A percentile compares a stretch with the other conserved stretches of the same genome.
phyloP scores from a whole-genome alignment of 768 basidiomycete species.

The Xerocomellus chrysenteron region DNA sequence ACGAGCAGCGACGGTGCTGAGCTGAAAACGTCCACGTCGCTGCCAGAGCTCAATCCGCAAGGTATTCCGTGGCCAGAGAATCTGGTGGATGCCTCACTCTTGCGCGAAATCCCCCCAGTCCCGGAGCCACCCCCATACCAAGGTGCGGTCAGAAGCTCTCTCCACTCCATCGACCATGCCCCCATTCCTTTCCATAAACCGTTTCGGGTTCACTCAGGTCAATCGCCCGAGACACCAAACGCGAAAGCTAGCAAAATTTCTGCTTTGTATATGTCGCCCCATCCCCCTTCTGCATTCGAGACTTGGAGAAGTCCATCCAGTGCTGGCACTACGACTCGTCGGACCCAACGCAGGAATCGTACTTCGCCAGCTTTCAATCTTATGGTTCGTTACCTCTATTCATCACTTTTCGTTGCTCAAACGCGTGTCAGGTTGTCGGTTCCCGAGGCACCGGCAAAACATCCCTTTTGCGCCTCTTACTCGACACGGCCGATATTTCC shows the following conservation, averaged over 20 bases:
- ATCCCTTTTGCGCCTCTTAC: conserved; percentile 71
- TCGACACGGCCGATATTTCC: conserved; percentile 84
- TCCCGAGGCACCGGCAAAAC: conserved; percentile 84
- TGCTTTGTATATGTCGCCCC: conserved; percentile 62
- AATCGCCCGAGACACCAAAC: conserved; percentile 22
- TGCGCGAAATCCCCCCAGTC: conserved; percentile 43
- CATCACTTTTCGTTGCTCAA: neutral
- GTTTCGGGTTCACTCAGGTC: conserved; percentile 53
- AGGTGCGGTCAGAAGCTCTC: conserved; percentile 73
- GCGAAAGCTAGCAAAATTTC: conserved; percentile 56
- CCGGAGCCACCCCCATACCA: conserved; percentile 42
- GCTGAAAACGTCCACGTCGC: conserved; percentile 74
- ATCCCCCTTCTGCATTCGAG: conserved; percentile 63
- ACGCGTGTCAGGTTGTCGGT: conserved; percentile 62
- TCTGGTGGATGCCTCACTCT: conserved; percentile 69
- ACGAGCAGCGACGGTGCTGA: conserved; percentile 35
- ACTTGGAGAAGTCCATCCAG: conserved; percentile 44
- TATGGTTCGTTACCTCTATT: conserved; percentile 53
- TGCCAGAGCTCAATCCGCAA: conserved; percentile 72
- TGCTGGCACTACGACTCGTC: conserved; percentile 42
- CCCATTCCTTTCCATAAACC: conserved; percentile 84
- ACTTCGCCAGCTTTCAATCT: conserved; percentile 80
- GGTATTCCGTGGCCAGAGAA: conserved; percentile 85
- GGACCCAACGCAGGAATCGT: conserved; percentile 63
- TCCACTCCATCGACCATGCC: conserved; percentile 49